A percentile compares a stretch with the other conserved stretches of the same genome.
phyloP scores from a whole-genome alignment of 169 alveolate genomes.

The Plasmodium gallinaceum region DNA sequence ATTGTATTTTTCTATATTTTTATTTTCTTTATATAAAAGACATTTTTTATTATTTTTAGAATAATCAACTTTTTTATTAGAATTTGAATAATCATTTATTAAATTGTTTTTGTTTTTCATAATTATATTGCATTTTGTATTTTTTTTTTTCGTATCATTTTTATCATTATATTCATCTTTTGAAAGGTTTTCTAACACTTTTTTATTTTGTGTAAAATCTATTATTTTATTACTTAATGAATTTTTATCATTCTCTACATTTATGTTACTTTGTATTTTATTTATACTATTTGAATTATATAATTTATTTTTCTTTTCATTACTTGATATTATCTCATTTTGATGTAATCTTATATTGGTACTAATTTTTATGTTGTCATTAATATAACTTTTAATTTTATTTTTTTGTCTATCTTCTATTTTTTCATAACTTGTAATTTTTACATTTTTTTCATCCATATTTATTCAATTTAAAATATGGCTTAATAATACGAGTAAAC shows the following conservation, averaged over 20 bases:
- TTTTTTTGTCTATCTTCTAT: conserved; percentile 15
- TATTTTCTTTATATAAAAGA: neutral
- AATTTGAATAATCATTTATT: no score
- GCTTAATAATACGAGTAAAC: no score
- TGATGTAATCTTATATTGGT: neutral
- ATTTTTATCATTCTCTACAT: neutral
- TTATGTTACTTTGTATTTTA: neutral
- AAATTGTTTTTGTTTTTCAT: neutral
- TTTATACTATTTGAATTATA: neutral
- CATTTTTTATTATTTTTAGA: no score
- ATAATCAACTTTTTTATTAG: no score
- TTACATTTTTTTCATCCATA: conserved; percentile 26
- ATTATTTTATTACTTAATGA: neutral
- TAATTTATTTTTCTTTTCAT: neutral
- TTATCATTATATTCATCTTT: neutral
- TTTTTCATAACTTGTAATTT: conserved; percentile 6
- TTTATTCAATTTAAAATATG: conserved; percentile 4
- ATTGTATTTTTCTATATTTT: neutral
- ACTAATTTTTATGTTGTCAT: conserved; percentile 1
- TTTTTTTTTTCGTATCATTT: neutral
- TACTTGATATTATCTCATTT: neutral
- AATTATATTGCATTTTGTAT: neutral
- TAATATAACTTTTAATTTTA: conserved; percentile 2
- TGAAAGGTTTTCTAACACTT: neutral
- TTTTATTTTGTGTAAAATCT: conserved; percentile 3